phyloP scores from a whole-genome alignment of 163 green algal species.

The Trebouxiophyceae sp. region DNA sequence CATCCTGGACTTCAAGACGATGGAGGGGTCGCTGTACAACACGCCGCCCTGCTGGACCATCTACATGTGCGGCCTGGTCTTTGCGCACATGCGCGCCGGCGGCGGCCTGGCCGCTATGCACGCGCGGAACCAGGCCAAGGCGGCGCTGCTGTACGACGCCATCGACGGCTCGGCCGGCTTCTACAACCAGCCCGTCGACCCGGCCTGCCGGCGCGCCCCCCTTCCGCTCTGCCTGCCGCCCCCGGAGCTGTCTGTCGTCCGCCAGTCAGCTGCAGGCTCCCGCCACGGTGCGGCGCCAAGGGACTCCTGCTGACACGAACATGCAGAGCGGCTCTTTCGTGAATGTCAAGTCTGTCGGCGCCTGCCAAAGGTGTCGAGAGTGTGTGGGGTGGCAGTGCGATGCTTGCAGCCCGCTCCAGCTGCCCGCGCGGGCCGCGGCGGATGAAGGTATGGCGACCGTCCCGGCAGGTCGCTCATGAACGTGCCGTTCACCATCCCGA shows the following conservation, averaged over 20 bases:
- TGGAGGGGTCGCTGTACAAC: conserved; percentile 97
- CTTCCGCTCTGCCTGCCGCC: no score
- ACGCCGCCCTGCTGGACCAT: conserved; percentile 96
- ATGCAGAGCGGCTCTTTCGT: no score
- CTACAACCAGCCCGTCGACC: conserved; percentile 86
- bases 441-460: no score
- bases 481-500: conserved; percentile 97
- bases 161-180: conserved; percentile 88
- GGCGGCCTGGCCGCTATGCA: conserved; percentile 69
- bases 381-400: no score
- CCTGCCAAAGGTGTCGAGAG: no score
- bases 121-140: conserved; percentile 78
- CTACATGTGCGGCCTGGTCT: conserved; percentile 96
- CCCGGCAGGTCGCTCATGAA: conserved; percentile 90
- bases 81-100: conserved; percentile 78
- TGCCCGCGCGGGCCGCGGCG: no score
- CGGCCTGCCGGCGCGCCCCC: conserved; percentile 50
- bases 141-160: conserved; percentile 81
- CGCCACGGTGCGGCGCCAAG: no score
- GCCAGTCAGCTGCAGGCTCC: no score
- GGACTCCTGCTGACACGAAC: no score
- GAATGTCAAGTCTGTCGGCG: no score
- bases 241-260: no score
- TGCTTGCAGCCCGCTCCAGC: no score
- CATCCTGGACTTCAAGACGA: conserved; percentile 92